Evolutionary conservation across 1,139 yeast species (phyloP).

Genomic region (Maudiozyma humilis): DNA sequence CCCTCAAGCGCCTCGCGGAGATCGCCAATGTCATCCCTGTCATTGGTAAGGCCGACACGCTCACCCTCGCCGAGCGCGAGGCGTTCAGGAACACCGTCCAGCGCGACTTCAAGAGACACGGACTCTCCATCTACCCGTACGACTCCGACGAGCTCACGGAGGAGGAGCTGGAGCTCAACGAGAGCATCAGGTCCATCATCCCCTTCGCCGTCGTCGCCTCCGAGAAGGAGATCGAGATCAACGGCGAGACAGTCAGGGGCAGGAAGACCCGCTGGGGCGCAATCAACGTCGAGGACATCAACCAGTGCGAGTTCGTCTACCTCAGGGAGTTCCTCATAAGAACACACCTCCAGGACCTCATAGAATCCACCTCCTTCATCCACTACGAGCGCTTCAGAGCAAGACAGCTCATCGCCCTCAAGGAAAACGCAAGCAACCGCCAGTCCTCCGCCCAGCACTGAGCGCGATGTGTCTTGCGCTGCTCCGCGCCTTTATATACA

Average conservation of each 20-base stretch:
- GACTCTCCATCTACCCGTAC: conserved; percentile 79
- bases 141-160: conserved; percentile 67
- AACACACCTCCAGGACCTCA: conserved; percentile 91
- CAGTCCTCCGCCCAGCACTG: conserved; percentile 15
- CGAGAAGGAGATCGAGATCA: conserved; percentile 63
- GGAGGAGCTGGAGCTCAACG: conserved; percentile 72
- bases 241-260: conserved; percentile 78
- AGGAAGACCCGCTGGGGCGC: conserved; percentile 92
- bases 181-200: conserved; percentile 66
- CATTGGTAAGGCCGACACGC: conserved; percentile 85
- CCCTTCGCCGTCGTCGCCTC: conserved; percentile 96
- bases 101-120: conserved; percentile 65
- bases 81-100: conserved; percentile 68
- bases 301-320: conserved; percentile 91
- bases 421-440: conserved; percentile 60
- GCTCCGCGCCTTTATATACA: not conserved
- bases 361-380: conserved; percentile 79
- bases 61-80: conserved; percentile 78
- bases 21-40: conserved; percentile 92
- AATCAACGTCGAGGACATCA: conserved; percentile 83
- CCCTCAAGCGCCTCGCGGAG: conserved; percentile 77
- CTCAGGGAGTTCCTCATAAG: conserved; percentile 89
- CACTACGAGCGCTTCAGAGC: conserved; percentile 93
- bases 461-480: not conserved
- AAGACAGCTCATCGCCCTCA: conserved; percentile 86